These are phyloP conservation scores for Theobroma cacao DNA, from an alignment of 345 rosid species.

Conservation along the genomic window DNA sequence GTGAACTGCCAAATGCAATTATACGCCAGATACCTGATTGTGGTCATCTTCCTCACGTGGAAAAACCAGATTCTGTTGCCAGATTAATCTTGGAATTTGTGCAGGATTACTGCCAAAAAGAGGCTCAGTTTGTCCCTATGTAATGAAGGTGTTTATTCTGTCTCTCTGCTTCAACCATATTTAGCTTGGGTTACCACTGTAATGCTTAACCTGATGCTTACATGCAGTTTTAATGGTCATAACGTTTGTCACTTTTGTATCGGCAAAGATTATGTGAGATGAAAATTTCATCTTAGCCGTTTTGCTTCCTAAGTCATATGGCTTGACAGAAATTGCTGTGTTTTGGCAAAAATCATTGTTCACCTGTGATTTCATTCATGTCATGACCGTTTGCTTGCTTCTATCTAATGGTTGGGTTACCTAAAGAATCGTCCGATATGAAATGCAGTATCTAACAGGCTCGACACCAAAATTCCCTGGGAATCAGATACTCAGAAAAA, in stretches of 20 bases:
- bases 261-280: not conserved
- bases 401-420: too few relatives aligned
- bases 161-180: constrained; percentile 1
- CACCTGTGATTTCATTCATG: too few relatives aligned
- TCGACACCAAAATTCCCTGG: too few relatives aligned
- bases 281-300: not conserved
- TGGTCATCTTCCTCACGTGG: constrained; percentile 92
- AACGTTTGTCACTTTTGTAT: too few relatives aligned
- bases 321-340: too few relatives aligned
- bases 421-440: too few relatives aligned
- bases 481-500: too few relatives aligned
- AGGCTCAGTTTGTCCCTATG: constrained; percentile 27
- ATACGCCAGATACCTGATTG: constrained; percentile 71
- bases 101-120: constrained; percentile 37
- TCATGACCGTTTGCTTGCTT: too few relatives aligned
- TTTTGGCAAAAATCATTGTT: too few relatives aligned
- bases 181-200: not conserved
- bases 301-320: not conserved
- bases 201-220: not conserved
- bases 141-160: constrained; percentile 11
- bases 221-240: not conserved
- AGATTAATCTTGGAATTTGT: constrained; percentile 62
- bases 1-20: constrained; percentile 61
- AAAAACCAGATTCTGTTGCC: constrained; percentile 55
- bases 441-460: too few relatives aligned